phyloP scores from a whole-genome alignment of 169 alveolate species.

The Cryptosporidium meleagridis region DNA sequence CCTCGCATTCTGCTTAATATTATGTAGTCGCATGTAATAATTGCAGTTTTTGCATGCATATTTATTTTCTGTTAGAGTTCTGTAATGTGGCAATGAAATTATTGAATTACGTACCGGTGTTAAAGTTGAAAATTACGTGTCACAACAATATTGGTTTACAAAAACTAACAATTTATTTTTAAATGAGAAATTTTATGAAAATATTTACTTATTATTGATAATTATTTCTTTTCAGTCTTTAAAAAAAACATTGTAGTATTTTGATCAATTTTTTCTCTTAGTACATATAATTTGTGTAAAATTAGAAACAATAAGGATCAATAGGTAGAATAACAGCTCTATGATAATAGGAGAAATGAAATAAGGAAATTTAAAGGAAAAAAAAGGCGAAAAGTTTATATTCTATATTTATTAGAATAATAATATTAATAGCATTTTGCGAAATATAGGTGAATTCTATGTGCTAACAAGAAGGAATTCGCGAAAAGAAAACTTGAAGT shows the following conservation, averaged over 20 bases:
- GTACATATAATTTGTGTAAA: neutral
- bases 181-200: too few species aligned
- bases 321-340: neutral
- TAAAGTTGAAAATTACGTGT: neutral
- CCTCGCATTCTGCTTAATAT: neutral
- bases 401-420: slow-evolving; percentile 1
- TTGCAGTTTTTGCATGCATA: neutral
- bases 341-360: neutral
- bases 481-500: neutral
- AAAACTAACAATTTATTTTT: too few species aligned
- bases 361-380: neutral
- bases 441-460: neutral
- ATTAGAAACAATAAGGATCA: neutral
- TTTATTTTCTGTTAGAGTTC: neutral
- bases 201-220: too few species aligned
- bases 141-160: neutral
- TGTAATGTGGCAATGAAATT: too few species aligned
- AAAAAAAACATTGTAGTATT: neutral
- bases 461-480: neutral
- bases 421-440: neutral
- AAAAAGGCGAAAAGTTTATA: neutral
- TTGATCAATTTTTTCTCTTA: neutral
- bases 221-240: too few species aligned
- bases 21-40: neutral
- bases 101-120: neutral